phyloP scores from a whole-genome alignment of 371 early-diverging fungal genomes.

The Rhizomucor pusillus region DNA sequence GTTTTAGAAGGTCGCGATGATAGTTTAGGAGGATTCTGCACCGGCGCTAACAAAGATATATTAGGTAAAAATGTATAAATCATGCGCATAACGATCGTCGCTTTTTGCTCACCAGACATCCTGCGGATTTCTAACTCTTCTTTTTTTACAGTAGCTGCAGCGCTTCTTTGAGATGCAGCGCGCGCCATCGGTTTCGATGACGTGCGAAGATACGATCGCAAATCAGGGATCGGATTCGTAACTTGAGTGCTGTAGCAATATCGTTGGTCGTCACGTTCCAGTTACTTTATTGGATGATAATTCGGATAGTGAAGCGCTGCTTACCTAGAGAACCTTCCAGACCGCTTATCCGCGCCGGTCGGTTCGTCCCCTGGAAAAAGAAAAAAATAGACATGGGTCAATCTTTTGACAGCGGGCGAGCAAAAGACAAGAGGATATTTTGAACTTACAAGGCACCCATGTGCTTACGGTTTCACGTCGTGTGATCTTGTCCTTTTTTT shows the following conservation, averaged over 20 bases:
- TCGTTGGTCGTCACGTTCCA: background rate
- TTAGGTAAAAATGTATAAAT: too few species aligned
- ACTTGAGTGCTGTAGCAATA: background rate
- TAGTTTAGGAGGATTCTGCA: background rate
- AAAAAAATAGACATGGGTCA: background rate
- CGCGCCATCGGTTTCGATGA: slow-evolving; percentile 5
- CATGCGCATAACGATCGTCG: background rate
- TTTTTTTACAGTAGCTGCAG: background rate
- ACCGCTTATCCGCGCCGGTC: slow-evolving; percentile 2
- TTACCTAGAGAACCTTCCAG: slow-evolving; percentile 7
- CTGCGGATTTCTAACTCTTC: slow-evolving; percentile 6
- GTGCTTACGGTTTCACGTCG: slow-evolving; percentile 12
- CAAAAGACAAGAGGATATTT: too few species aligned
- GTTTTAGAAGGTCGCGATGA: background rate
- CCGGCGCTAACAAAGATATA: background rate
- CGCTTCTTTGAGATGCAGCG: slow-evolving; percentile 6
- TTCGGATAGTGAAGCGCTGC: background rate
- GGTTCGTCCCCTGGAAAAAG: slow-evolving; percentile 14
- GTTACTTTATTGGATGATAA: background rate
- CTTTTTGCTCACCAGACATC: slow-evolving; percentile 11
- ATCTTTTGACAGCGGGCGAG: background rate
- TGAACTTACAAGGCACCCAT: slow-evolving; percentile 19
- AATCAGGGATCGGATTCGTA: slow-evolving; percentile 20
- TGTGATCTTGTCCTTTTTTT: slow-evolving; percentile 3
- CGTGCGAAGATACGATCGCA: slow-evolving; percentile 20